Conservation (phyloP, 176 grass and related monocot species). For the Zea mays region DNA sequence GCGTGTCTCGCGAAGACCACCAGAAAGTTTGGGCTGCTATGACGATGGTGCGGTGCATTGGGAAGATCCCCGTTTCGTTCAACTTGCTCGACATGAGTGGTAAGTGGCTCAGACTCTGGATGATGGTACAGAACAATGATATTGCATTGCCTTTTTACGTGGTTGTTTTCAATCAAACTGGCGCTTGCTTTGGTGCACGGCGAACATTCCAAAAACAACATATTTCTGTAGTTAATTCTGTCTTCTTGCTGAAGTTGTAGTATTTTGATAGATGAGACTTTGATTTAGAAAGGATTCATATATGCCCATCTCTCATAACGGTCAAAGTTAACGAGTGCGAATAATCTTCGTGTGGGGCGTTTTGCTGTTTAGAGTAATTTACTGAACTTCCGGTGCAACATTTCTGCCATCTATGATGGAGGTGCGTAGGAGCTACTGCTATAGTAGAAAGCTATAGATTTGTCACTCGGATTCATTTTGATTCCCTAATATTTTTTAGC, state of each 20-base stretch:
- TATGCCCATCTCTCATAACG: background rate
- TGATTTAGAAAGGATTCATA: background rate
- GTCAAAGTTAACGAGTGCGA: background rate
- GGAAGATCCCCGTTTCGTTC: conserved; percentile 59
- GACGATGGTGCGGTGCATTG: conserved; percentile 64
- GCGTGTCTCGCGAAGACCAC: conserved; percentile 63
- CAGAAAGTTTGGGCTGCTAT: conserved; percentile 73
- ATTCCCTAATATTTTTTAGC: background rate
- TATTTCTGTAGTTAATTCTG: background rate
- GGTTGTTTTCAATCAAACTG: background rate
- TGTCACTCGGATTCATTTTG: background rate
- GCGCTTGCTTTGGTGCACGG: background rate
- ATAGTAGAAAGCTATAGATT: background rate
- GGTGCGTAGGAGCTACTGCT: background rate
- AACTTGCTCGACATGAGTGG: conserved; percentile 78
- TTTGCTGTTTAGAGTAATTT: background rate
- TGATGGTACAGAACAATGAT: background rate
- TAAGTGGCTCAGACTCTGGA: conserved; percentile 34
- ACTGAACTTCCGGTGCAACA: background rate
- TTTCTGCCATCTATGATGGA: background rate
- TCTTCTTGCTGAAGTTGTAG: background rate
- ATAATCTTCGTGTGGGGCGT: background rate
- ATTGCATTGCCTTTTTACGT: background rate
- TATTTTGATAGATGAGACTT: background rate
- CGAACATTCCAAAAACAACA: background rate